Conservation (phyloP, 176 grass and related monocot genomes). For the Phyllostachys edulis region DNA sequence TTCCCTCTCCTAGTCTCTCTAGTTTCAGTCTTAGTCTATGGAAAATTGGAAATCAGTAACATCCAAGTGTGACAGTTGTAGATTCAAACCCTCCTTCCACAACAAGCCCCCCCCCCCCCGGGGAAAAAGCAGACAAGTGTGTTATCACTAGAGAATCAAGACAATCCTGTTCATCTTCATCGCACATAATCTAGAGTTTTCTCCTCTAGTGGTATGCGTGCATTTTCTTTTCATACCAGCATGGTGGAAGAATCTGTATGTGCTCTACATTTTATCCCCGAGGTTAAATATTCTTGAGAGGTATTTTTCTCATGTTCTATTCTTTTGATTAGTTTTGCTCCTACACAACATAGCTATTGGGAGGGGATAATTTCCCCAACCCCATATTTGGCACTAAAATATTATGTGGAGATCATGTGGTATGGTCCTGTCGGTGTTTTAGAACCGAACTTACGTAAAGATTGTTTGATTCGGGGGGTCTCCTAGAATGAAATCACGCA, state of each 20-base stretch:
- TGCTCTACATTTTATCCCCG: neutral
- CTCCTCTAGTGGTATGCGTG: neutral
- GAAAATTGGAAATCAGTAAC: neutral
- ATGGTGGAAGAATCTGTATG: neutral
- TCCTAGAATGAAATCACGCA: no score
- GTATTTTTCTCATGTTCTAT: neutral
- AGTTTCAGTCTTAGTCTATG: neutral
- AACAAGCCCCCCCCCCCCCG: neutral
- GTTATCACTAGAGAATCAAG: neutral
- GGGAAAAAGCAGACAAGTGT: neutral
- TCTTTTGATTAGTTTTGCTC: neutral
- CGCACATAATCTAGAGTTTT: slow-evolving; percentile 17
- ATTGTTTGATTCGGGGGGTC: no score
- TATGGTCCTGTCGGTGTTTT: no score
- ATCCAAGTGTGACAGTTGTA: neutral
- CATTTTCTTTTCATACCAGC: slow-evolving; percentile 4
- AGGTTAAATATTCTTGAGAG: neutral
- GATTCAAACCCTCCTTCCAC: neutral
- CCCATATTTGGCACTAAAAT: neutral
- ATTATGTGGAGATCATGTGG: neutral
- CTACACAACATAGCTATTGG: neutral
- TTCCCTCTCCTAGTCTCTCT: neutral
- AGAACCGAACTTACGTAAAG: no score
- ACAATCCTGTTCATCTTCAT: neutral
- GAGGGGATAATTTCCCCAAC: neutral